Evolutionary conservation across 164 flowering plant species (phyloP).

Genomic region (Berberis thunbergii): DNA sequence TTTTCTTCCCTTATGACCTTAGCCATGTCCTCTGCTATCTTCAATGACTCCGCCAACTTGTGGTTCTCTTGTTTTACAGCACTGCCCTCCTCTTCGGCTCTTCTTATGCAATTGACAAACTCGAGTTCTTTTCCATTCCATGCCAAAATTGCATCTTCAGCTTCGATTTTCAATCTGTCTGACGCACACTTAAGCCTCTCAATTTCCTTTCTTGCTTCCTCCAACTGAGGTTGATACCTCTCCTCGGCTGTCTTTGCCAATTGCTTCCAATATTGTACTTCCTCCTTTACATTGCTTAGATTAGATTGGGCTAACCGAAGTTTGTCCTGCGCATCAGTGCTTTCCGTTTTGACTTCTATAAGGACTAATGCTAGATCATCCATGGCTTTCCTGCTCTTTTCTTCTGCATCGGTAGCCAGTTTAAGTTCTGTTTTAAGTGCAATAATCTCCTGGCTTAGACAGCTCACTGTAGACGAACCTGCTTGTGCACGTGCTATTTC

Average conservation of each 20-base stretch:
- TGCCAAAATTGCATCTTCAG: constrained; percentile 58
- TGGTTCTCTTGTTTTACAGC: constrained; percentile 31
- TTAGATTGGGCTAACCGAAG: constrained; percentile 25
- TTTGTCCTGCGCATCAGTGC: constrained; percentile 41
- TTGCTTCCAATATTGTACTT: constrained; percentile 28
- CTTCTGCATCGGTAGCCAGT: constrained; percentile 60
- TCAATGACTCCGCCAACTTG: constrained; percentile 26
- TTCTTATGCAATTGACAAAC: constrained; percentile 58
- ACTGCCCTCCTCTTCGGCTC: constrained; percentile 54
- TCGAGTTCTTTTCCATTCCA: constrained; percentile 70
- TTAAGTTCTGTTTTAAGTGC: constrained; percentile 43
- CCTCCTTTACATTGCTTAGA: constrained; percentile 27
- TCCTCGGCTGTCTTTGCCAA: constrained; percentile 27
- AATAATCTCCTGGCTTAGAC: constrained; percentile 25
- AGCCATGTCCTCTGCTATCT: constrained; percentile 28
- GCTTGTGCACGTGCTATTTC: constrained; percentile 18
- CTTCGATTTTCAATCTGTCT: constrained; percentile 60
- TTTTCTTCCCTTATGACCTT: constrained; percentile 51
- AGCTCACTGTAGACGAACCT: constrained; percentile 10
- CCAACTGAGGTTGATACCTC: constrained; percentile 25
- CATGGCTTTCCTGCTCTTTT: constrained; percentile 63
- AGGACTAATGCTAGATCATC: constrained; percentile 72
- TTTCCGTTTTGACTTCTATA: constrained; percentile 60
- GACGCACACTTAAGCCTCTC: constrained; percentile 33
- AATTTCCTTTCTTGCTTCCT: constrained; percentile 45